Evolutionary conservation across 139 green algal species (phyloP).

Genomic region (Chlamydomonas urium): DNA sequence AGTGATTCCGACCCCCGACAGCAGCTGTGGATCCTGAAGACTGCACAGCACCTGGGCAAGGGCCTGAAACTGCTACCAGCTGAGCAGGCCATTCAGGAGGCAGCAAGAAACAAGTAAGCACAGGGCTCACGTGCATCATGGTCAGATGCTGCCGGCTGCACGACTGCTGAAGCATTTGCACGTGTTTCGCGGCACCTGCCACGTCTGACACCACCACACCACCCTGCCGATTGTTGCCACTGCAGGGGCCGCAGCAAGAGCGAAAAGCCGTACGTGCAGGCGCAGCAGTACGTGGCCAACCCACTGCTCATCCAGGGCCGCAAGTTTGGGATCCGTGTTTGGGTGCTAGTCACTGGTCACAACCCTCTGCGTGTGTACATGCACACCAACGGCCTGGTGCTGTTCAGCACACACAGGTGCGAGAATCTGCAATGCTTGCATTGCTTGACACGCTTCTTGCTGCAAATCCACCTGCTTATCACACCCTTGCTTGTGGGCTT

Average conservation of each 20-base stretch:
- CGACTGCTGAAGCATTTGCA: too few relatives aligned
- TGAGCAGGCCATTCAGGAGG: constrained; percentile 21
- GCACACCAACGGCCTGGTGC: constrained; percentile 43
- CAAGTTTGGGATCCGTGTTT: constrained; percentile 60
- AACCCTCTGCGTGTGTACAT: constrained; percentile 45
- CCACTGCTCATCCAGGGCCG: constrained; percentile 42
- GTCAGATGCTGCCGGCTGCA: too few relatives aligned
- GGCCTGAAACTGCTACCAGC: constrained; percentile 42
- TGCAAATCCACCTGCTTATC: neutral
- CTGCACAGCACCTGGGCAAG: constrained; percentile 43
- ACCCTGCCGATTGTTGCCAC: too few relatives aligned
- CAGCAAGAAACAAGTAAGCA: too few relatives aligned
- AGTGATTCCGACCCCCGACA: neutral
- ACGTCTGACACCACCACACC: too few relatives aligned
- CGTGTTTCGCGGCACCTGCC: too few relatives aligned
- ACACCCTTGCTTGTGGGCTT: neutral
- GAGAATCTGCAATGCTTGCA: too few relatives aligned
- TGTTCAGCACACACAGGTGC: constrained; percentile 49
- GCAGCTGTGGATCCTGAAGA: constrained; percentile 59
- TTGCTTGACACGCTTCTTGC: too few relatives aligned
- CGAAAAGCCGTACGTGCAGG: constrained; percentile 13
- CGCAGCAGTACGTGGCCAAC: constrained; percentile 49
- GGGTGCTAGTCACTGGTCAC: constrained; percentile 46
- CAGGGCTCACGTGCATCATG: too few relatives aligned
- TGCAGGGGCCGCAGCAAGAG: too few relatives aligned